A percentile compares a stretch with the other conserved stretches of the same genome.
phyloP scores from a whole-genome alignment of 1,284 basidiomycete genomes.

The Marasmius oreades region DNA sequence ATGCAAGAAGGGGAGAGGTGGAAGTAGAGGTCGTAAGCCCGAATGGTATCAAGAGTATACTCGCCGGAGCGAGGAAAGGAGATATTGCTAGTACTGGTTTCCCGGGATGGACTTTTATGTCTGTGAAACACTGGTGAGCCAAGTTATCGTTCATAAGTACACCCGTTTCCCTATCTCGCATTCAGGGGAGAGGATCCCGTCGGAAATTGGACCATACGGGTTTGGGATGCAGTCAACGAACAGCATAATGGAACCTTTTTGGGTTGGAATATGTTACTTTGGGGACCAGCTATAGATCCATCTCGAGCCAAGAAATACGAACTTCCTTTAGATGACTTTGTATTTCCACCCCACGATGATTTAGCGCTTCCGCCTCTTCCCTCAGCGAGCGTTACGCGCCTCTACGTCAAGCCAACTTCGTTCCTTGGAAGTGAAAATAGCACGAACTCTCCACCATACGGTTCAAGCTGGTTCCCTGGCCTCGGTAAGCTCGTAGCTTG shows the following conservation, averaged over 20 bases:
- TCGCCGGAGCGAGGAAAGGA: slow-evolving; percentile 73
- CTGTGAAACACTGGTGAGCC: slow-evolving; percentile 92
- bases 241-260: slow-evolving; percentile 77
- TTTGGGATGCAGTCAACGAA: slow-evolving; percentile 68
- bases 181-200: slow-evolving; percentile 87
- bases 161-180: slow-evolving; percentile 16
- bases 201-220: slow-evolving; percentile 87
- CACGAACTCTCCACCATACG: slow-evolving; percentile 28
- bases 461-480: slow-evolving; percentile 22
- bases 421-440: slow-evolving; percentile 64
- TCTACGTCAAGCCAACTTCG: slow-evolving; percentile 82
- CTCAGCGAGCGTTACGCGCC: slow-evolving; percentile 40
- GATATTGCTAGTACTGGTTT: slow-evolving; percentile 77
- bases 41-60: slow-evolving; percentile 79
- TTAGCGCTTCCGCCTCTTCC: slow-evolving; percentile 31
- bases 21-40: slow-evolving; percentile 92
- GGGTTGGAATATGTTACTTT: slow-evolving; percentile 91
- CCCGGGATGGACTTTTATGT: slow-evolving; percentile 97
- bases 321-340: slow-evolving; percentile 47
- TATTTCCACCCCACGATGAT: slow-evolving; percentile 52
- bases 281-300: slow-evolving; percentile 84
- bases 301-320: slow-evolving; percentile 64
- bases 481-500: slow-evolving; percentile 51
- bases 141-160: not conserved
- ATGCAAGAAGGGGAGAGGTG: slow-evolving; percentile 85